These are phyloP conservation scores for Aspergillus affinis DNA, from an alignment of 495 filamentous ascomycete genomes.

Conservation along the genomic window DNA sequence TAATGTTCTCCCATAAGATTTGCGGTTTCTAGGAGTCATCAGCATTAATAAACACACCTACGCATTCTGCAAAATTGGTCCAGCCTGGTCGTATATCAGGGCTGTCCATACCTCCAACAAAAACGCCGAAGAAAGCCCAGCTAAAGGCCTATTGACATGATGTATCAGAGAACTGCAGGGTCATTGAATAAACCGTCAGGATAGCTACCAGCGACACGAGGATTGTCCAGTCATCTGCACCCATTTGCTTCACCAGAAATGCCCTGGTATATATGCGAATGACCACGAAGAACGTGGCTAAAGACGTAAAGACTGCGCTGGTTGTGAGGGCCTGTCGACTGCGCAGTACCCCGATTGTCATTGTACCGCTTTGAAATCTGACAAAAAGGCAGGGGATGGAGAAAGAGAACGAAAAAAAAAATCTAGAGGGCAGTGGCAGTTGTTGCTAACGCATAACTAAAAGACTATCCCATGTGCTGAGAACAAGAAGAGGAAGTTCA, in stretches of 20 bases:
- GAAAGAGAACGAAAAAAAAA: not conserved
- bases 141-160: constrained; percentile 27
- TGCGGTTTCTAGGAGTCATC: constrained; percentile 24
- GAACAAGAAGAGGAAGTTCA: not conserved
- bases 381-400: not conserved
- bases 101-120: constrained; percentile 30
- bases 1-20: constrained; percentile 41
- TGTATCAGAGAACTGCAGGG: not conserved
- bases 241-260: constrained; percentile 56
- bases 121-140: constrained; percentile 36
- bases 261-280: constrained; percentile 53
- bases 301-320: constrained; percentile 31
- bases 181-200: not conserved
- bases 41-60: not conserved
- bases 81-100: not conserved
- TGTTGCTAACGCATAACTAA: not conserved
- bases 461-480: not conserved
- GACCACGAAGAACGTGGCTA: constrained; percentile 31
- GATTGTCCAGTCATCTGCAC: constrained; percentile 51
- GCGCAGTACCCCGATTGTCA: constrained; percentile 30
- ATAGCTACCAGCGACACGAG: constrained; percentile 27
- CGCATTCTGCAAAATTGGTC: too few species aligned
- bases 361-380: constrained; percentile 16
- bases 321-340: constrained; percentile 31
- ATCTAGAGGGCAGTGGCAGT: not conserved